Conservation (phyloP, 2,329 filamentous ascomycete genomes). For the Waltergamsia citrina region DNA sequence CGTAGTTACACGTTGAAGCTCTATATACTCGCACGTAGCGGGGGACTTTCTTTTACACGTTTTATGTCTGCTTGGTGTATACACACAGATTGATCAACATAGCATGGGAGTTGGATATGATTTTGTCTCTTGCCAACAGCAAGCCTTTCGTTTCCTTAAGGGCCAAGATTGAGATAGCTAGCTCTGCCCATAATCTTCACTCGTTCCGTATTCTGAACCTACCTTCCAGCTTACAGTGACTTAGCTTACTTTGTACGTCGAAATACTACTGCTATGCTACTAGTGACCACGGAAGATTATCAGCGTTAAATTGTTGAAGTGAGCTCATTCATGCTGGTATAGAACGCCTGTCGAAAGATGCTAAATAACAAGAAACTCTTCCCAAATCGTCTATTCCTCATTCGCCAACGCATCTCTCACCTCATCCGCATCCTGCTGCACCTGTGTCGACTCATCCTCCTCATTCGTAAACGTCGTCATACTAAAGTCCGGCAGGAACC, state of each 20-base stretch:
- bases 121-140: background rate
- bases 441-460: slow-evolving; percentile 24
- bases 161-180: too few relatives aligned
- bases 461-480: slow-evolving; percentile 45
- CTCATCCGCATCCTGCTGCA: slow-evolving; percentile 12
- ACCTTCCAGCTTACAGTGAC: too few relatives aligned
- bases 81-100: background rate
- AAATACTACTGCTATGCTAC: too few relatives aligned
- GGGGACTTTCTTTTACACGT: slow-evolving; percentile 5
- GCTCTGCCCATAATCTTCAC: too few relatives aligned
- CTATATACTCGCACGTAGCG: background rate
- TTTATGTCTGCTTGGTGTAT: slow-evolving; percentile 1
- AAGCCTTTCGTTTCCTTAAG: too few relatives aligned
- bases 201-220: too few relatives aligned
- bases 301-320: background rate
- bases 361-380: background rate
- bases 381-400: background rate
- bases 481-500: slow-evolving; percentile 40
- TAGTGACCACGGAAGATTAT: too few relatives aligned
- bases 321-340: too few relatives aligned
- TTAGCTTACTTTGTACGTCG: too few relatives aligned
- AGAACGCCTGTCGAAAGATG: background rate
- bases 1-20: background rate
- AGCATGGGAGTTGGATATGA: too few relatives aligned
- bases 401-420: slow-evolving; percentile 3